Evolutionary conservation across 371 early-diverging fungal genomes (phyloP), one percentile per base, ranked within the genome.

Genomic region (Rhizomucor pusillus): DNA sequence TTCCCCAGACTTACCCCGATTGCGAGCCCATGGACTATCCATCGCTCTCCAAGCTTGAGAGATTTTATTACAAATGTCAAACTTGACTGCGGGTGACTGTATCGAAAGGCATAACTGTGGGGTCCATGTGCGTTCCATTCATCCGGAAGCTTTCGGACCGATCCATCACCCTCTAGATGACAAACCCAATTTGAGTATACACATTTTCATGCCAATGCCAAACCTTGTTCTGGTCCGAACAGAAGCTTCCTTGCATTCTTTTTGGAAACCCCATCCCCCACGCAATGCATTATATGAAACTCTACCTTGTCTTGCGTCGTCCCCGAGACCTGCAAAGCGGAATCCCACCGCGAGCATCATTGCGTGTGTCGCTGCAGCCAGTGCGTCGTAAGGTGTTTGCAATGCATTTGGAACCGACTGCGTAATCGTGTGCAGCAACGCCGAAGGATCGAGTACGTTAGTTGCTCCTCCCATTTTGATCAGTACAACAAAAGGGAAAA

Each of bases 51-150:
- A 18, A 91, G 55, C 33, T 73, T 72, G n/a, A 91, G 67, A 24
- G 81, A 67, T 52, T 90, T 90, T 33, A 91, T 66, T 16, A 88
- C 70, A 60, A 87, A 89, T 0, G 86, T 88, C 29, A 88, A 65
- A 33, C 83, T 73, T 0, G 89, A 88, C 47, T 88, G 82, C 5
- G 85, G 70, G 65, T 88, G 90, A 14, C 70, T 79, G 53, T 90
- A 90, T 52, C 84, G 73, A 62, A 88, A 82, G 1, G 85, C 69
- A 60, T 83, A 91, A 34, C 52, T 39, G 65, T 74, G 62, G 59
- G 87, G 72, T 25, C 77, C 69, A 24, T 65, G 48, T 0, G 68
- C 53, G 58, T 85, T 88, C 90, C 90, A 89, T 29, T 60, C 64
- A 7, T 52, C 50, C 1, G 86, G 87, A 13, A 87, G 54, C 2